Conservation (phyloP, 352 stramenopile species). For the Saprolegnia diclina region DNA sequence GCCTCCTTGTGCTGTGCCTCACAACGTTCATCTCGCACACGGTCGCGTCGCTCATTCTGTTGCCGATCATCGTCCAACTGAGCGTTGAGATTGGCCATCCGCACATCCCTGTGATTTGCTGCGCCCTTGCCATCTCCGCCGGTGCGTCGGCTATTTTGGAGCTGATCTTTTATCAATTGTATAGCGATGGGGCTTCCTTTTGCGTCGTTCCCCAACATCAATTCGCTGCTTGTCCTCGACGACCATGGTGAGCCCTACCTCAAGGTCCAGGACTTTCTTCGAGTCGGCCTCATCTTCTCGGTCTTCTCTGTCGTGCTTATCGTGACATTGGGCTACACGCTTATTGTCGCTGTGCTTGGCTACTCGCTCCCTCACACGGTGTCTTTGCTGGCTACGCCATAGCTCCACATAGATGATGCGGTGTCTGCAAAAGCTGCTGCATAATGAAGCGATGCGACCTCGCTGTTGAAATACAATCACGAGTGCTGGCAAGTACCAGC, state of each 20-base stretch:
- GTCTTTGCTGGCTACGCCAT: neutral
- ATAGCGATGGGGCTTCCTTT: slow-evolving; percentile 87
- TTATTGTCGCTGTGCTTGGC: slow-evolving; percentile 77
- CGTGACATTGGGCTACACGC: slow-evolving; percentile 74
- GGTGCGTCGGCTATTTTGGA: slow-evolving; percentile 37
- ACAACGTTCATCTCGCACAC: slow-evolving; percentile 93
- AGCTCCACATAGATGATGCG: neutral
- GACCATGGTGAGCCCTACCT: slow-evolving; percentile 85
- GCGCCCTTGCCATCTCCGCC: slow-evolving; percentile 80
- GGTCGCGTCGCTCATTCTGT: slow-evolving; percentile 87
- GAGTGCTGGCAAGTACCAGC: too few species aligned
- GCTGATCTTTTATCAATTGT: slow-evolving; percentile 4
- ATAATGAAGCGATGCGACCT: too few species aligned
- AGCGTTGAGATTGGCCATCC: slow-evolving; percentile 80
- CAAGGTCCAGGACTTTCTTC: slow-evolving; percentile 82
- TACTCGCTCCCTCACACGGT: neutral
- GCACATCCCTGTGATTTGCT: slow-evolving; percentile 82
- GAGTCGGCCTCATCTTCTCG: slow-evolving; percentile 80
- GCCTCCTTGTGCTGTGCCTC: slow-evolving; percentile 76
- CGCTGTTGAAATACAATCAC: too few species aligned
- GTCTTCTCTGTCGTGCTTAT: slow-evolving; percentile 80
- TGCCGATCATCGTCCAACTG: slow-evolving; percentile 89
- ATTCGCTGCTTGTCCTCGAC: slow-evolving; percentile 86
- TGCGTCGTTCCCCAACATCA: slow-evolving; percentile 91
- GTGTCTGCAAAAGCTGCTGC: too few species aligned